Conservation (phyloP, 2,329 filamentous ascomycete species). For the Thielaviopsis cerberus region DNA sequence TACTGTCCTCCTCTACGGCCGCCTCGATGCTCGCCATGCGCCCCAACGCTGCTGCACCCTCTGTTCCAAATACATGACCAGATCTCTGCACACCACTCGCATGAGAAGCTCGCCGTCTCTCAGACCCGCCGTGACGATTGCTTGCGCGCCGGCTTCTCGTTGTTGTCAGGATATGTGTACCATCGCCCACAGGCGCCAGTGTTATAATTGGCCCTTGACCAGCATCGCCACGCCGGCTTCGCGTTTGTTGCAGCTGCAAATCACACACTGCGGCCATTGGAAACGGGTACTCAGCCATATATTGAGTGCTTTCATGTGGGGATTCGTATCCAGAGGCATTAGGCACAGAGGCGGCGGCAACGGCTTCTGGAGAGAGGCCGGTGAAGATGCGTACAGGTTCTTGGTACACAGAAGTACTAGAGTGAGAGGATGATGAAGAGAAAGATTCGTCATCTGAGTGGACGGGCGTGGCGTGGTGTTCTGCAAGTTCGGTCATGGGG, state of each 20-base stretch:
- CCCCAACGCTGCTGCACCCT: background rate
- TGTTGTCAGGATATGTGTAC: background rate
- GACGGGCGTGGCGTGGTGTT: background rate
- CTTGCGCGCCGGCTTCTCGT: background rate
- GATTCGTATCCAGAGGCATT: constrained; percentile 1
- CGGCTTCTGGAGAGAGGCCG: background rate
- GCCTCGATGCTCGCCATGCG: background rate
- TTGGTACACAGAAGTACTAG: background rate
- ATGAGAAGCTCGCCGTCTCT: background rate
- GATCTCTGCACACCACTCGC: background rate
- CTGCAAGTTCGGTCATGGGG: background rate
- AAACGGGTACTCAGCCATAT: background rate
- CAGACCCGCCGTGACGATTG: background rate
- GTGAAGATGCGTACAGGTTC: background rate
- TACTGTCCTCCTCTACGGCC: background rate
- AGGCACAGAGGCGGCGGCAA: background rate
- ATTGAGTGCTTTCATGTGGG: background rate
- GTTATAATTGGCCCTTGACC: background rate
- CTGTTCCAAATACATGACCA: background rate
- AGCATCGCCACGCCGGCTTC: background rate
- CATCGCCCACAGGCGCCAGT: background rate
- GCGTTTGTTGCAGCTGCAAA: background rate
- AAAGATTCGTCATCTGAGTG: background rate
- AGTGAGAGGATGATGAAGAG: background rate
- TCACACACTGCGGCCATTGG: background rate